A percentile compares a stretch with the other conserved stretches of the same genome.
phyloP scores from a whole-genome alignment of 345 rosid species.

The Gossypioides kirkii region DNA sequence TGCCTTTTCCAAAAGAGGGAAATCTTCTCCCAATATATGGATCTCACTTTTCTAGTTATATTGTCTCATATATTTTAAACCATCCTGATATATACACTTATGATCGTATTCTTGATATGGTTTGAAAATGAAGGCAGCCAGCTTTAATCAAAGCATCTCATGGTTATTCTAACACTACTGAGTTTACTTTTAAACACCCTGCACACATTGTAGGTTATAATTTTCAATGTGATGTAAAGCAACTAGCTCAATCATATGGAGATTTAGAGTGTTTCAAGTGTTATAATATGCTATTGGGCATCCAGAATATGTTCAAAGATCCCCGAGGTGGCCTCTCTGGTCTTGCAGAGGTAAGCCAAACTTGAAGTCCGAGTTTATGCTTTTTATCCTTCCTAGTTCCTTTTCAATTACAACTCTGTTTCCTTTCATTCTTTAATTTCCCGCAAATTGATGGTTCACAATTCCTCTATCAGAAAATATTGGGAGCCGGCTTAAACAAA shows the following conservation, averaged over 20 bases:
- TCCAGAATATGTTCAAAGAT: constrained; percentile 71
- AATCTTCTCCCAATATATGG: not conserved
- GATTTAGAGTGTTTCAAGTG: constrained; percentile 74
- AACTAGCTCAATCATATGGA: constrained; percentile 59
- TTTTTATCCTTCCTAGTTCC: constrained; percentile 8
- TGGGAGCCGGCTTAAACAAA: constrained; percentile 87
- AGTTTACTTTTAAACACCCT: not conserved
- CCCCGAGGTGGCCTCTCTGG: constrained; percentile 77
- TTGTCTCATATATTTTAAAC: not conserved
- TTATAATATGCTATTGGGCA: constrained; percentile 76
- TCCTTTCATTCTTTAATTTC: not conserved
- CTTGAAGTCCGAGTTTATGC: not conserved
- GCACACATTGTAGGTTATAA: constrained; percentile 55
- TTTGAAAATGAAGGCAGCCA: not conserved
- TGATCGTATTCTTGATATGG: not conserved
- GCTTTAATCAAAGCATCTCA: not conserved
- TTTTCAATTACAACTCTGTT: not conserved
- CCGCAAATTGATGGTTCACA: not conserved
- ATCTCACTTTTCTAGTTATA: not conserved
- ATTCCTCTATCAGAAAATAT: constrained; percentile 47
- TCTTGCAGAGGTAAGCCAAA: constrained; percentile 58
- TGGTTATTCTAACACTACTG: not conserved
- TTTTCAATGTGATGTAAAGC: constrained; percentile 75
- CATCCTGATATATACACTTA: not conserved
- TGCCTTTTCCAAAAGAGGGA: constrained; percentile 8